Base-by-base conservation (phyloP, 2,329 filamentous ascomycete species). In the Esteya vermicola region DNA sequence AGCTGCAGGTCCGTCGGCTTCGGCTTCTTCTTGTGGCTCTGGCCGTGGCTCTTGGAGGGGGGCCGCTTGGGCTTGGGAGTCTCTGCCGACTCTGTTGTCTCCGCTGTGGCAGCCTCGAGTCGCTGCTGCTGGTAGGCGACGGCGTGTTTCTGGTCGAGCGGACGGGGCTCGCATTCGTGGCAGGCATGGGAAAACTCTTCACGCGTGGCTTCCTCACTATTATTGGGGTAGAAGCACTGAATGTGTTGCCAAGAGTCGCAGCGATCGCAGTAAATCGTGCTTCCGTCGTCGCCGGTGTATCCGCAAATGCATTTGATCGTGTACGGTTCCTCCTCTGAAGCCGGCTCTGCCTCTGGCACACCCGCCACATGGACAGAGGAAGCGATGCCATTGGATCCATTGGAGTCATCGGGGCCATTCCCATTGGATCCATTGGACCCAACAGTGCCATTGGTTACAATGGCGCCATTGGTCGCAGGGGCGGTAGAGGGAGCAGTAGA, bases 241-340 rank as follows among this genome's bases (percentile, higher is more conserved):
- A 94, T 93, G 61, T 98, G 91, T 62, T 98, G 91, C 91, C 91
- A 98, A 37, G 86, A 91, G 57, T 94, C 84, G 68, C 91, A 98
- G 43, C 71, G 75, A 57, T 96, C 91, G 69, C 91, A 98, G 61
- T 88, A 85, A 46, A 98, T 93, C 44, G 91, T 98, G 61, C 85
- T 89, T 61, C 91, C 91, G 67, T 98, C 91, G 68, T 98, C 91
- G 65, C 93, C 86, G 58, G 77, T 67, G 61, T 82, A 95, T 58
- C 78, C 78, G 64, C 91, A 98, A 52, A 96, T 93, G 72, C 91
- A 98, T 69, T 93, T 94, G 66, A 96, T 95, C 44, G 85, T 93
- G 60, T 93, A 93, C 16, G 81, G 81, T 60, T 89, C 82, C 61
- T 88, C 82, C 47, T 80, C 75, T 53, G 79, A 76, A 44, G 57